Evolutionary conservation across 805 yeast genomes (phyloP), one percentile per base, ranked within the genome.

Genomic region (Hyphopichia homilentoma): DNA sequence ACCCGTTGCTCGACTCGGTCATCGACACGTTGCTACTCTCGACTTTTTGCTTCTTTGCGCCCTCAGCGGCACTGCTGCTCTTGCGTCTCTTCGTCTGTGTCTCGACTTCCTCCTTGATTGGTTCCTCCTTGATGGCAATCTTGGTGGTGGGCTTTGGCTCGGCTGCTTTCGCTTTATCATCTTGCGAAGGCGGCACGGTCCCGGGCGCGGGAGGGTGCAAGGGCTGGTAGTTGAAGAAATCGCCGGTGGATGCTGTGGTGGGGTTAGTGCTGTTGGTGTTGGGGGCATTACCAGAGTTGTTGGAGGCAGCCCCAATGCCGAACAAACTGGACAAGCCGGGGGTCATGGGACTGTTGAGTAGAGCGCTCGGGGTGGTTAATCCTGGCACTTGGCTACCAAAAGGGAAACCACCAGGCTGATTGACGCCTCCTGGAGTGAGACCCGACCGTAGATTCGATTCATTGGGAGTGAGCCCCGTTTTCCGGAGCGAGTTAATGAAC

Each of bases 401-500:
- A 21, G 68, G 52, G 59, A 57, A n/a, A 15, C 33, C 32, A 11
- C 49, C 47, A 6, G 40, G 39, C 9, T 42, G 53, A 32, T 40
- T 48, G 21, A 51, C 37, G 1, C 50, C 59, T 2, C 79, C 84
- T 0, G 89, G 89, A 0, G 89, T 80, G 17, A 81, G 52, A 0
- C 93, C 90, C 0, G 84, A 67, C 43, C 95, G 68, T 30, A 85
- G 44, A 30, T 78, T 72, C 4, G 86, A 75, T 50, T 84, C 94
- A 53, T 79, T 83, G 3, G 93, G 93, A 0, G 88, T 81, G 28
- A 85, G 61, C 0, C 87, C 90, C 0, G 84, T 54, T 39, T 75
- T 64, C 22, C 66, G 50, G 31, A 62, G 50, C 14, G 56, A 47
- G 40, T 48, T 53, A 9, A 54, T 41, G 40, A 59, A 59, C 40